Evolutionary conservation across 108 stramenopile species (phyloP).

Genomic region (Phaeodactylum tricornutum): DNA sequence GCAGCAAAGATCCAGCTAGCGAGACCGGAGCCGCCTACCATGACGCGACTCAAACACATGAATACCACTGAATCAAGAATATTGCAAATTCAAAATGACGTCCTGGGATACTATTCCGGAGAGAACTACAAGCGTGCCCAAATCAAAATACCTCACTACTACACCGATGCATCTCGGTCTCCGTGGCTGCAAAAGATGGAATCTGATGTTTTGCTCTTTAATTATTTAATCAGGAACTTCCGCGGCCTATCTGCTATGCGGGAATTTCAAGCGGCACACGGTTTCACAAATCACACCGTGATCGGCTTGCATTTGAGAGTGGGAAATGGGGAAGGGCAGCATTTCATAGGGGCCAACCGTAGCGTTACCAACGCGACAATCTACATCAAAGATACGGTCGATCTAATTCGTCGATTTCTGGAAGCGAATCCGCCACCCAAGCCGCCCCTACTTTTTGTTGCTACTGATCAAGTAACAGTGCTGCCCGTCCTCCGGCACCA

Average conservation of each 20-base stretch:
- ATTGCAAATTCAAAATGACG: constrained; percentile 37
- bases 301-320: constrained; percentile 48
- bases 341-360: constrained; percentile 25
- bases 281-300: constrained; percentile 26
- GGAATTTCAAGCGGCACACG: constrained; percentile 14
- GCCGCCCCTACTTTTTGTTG: constrained; percentile 44
- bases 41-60: too few species aligned
- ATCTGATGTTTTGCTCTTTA: constrained; percentile 24
- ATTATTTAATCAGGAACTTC: too few species aligned
- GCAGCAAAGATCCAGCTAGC: too few species aligned
- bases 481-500: constrained; percentile 13
- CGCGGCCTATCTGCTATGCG: too few species aligned
- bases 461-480: constrained; percentile 33
- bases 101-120: constrained; percentile 29
- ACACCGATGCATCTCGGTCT: neutral
- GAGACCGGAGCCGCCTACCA: too few species aligned
- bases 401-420: too few species aligned
- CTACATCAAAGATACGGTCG: constrained; percentile 6
- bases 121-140: constrained; percentile 28
- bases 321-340: constrained; percentile 44
- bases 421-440: neutral
- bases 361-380: too few species aligned
- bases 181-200: constrained; percentile 15
- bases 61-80: too few species aligned
- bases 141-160: constrained; percentile 6